Evolutionary conservation across 768 basidiomycete genomes (phyloP), one percentile per base, ranked within the genome.

Genomic region (Tephrocybe sp.): DNA sequence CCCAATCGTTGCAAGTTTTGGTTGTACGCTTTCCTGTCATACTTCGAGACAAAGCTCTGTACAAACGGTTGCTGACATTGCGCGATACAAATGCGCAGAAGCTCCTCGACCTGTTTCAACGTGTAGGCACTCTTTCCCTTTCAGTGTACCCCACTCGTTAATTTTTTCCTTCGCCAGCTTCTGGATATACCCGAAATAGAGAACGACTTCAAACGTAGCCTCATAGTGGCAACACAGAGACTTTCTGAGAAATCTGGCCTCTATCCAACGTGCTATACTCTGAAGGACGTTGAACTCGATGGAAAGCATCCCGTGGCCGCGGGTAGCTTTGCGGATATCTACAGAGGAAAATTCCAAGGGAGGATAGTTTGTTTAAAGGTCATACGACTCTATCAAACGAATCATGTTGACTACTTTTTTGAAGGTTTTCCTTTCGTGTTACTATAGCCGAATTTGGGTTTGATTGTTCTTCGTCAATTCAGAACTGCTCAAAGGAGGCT

Each of bases 401-500:
- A n/a, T 18, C 38, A 37, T 24, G 21, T 41, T 9, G 41, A 33
- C 11, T 20, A 45, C 10, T 39, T 37, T 9, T 10, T 40, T 26
- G 45, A 45, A 36, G 50, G 45, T 3, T 15, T 5, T 28, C 3
- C 25, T 18, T n/a, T 18, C 10, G 30, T 28, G 18, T 26, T n/a
- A n/a, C 4, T 5, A 30, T 9, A 12, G 1, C 15, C 7, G 12
- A 10, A 40, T 36, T 4, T 39, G 10, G 33, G 15, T 40, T 23
- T 14, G 4, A 18, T 33, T 44, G 23, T 17, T n/a, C n/a, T n/a
- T n/a, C n/a, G 14, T 17, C 17, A 11, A 1, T 34, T 11, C 40
- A 57, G 56, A 10, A 18, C 3, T 50, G 24, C 33, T 46, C 51
- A n/a, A 42, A 46, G n/a, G 56, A 57, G 33, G 51, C 48, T 3